Evolutionary conservation across 495 filamentous ascomycete species (phyloP).

Genomic region (Aspergillus indologenus): DNA sequence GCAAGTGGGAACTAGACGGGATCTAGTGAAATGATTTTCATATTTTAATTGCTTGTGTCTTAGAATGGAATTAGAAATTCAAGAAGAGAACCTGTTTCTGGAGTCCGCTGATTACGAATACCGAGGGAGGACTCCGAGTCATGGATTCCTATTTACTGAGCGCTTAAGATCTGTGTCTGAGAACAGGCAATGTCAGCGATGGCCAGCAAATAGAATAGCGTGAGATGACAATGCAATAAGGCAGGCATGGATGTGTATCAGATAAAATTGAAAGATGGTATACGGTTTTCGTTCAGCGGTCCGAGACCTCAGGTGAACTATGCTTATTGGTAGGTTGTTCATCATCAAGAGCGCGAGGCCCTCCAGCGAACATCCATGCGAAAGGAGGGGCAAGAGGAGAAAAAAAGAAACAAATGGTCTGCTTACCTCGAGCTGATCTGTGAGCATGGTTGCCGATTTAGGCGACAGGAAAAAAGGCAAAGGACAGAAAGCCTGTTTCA

Average conservation of each 20-base stretch:
- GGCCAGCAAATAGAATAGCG: background rate
- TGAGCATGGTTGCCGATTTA: background rate
- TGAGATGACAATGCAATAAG: background rate
- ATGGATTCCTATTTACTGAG: background rate
- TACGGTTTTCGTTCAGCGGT: constrained; percentile 47
- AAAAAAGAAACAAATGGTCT: background rate
- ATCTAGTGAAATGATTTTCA: constrained; percentile 7
- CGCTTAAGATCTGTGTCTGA: background rate
- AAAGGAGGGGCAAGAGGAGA: background rate
- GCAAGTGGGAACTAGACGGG: constrained; percentile 9
- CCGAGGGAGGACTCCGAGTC: too few relatives aligned
- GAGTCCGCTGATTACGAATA: background rate
- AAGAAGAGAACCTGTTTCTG: background rate
- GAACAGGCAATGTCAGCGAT: constrained; percentile 5
- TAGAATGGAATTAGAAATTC: background rate
- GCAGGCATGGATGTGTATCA: constrained; percentile 27
- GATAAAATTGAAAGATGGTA: constrained; percentile 49
- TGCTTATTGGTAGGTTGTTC: constrained; percentile 46
- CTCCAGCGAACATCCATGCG: background rate
- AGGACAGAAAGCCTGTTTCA: background rate
- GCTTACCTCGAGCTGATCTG: constrained; percentile 11
- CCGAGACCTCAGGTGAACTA: constrained; percentile 53
- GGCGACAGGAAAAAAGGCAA: background rate
- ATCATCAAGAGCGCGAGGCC: constrained; percentile 31
- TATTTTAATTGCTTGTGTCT: constrained; percentile 8